Evolutionary conservation across 495 filamentous ascomycete species (phyloP).

Genomic region (Haplographium delicatum): DNA sequence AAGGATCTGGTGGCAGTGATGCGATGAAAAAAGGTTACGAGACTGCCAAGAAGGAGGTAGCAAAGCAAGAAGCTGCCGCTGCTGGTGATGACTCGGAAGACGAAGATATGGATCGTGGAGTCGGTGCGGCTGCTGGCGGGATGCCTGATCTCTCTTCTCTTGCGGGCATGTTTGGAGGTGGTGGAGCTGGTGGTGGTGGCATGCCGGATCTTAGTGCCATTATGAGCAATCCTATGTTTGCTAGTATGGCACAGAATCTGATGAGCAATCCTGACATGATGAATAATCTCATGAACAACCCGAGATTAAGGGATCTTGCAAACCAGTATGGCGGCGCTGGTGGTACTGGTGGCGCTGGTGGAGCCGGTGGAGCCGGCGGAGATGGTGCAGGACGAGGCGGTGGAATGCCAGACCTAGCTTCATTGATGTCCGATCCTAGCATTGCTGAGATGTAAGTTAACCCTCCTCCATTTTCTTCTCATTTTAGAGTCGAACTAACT

Average conservation of each 20-base stretch:
- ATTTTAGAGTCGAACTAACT: conserved; percentile 15
- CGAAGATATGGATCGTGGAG: conserved; percentile 32
- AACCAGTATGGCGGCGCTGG: conserved; percentile 53
- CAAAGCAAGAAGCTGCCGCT: conserved; percentile 55
- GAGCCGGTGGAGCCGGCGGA: conserved; percentile 41
- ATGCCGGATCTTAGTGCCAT: conserved; percentile 81
- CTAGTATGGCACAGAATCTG: conserved; percentile 90
- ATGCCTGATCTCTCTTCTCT: conserved; percentile 76
- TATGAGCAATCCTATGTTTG: conserved; percentile 98
- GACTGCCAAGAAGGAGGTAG: conserved; percentile 78
- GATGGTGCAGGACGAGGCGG: conserved; percentile 54
- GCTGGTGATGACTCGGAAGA: conserved; percentile 40
- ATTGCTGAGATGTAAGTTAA: conserved; percentile 86
- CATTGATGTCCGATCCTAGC: conserved; percentile 83
- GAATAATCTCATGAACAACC: conserved; percentile 88
- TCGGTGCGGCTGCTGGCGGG: conserved; percentile 56
- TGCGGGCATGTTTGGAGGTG: conserved; percentile 66
- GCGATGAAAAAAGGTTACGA: conserved; percentile 93
- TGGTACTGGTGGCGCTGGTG: conserved; percentile 32
- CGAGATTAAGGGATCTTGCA: conserved; percentile 78
- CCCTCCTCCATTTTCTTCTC: conserved; percentile 2
- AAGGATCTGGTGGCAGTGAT: conserved; percentile 82
- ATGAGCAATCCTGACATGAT: conserved; percentile 95
- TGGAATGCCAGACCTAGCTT: conserved; percentile 74
- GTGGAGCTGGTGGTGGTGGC: conserved; percentile 61